Evolutionary conservation across 2,329 filamentous ascomycete species (phyloP).

Genomic region (Microdochium paspali): DNA sequence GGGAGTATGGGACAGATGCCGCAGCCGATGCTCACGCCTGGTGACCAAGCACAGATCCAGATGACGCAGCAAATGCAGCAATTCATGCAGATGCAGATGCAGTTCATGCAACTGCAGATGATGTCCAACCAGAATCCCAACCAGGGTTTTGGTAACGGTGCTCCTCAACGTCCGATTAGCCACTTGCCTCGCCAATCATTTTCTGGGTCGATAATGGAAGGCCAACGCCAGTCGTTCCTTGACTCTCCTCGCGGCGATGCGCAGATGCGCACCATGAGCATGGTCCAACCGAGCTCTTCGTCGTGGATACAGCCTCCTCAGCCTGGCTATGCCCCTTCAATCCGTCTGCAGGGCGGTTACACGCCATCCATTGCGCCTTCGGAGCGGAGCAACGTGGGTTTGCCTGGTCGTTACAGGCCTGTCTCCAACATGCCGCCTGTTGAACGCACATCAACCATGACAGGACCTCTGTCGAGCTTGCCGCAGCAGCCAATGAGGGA

Average conservation of each 20-base stretch:
- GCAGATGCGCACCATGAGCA: constrained; percentile 66
- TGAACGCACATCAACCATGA: constrained; percentile 32
- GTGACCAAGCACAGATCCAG: constrained; percentile 67
- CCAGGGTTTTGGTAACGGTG: constrained; percentile 3
- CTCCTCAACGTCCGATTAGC: constrained; percentile 19
- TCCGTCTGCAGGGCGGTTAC: constrained; percentile 52
- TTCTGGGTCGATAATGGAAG: constrained; percentile 25
- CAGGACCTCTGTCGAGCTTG: constrained; percentile 27
- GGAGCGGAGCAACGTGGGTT: constrained; percentile 86
- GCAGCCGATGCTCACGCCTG: constrained; percentile 38
- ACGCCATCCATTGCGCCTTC: constrained; percentile 89
- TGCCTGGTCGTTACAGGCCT: constrained; percentile 83
- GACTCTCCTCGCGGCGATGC: constrained; percentile 34
- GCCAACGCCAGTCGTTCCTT: constrained; percentile 21
- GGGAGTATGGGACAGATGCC: constrained; percentile 20
- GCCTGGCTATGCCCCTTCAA: constrained; percentile 38
- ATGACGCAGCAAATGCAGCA: constrained; percentile 78
- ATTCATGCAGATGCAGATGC: constrained; percentile 92
- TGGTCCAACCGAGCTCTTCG: constrained; percentile 61
- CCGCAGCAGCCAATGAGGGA: constrained; percentile 21
- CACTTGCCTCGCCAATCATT: constrained; percentile 32
- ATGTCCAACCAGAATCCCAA: constrained; percentile 16
- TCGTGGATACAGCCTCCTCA: constrained; percentile 43
- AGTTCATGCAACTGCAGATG: constrained; percentile 77
- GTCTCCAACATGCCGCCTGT: constrained; percentile 56